Percentiles rank a stretch among this genome's conserved stretches.
Conservation (phyloP, 805 yeast genomes). For the Kluyveromyces wickerhamii region DNA sequence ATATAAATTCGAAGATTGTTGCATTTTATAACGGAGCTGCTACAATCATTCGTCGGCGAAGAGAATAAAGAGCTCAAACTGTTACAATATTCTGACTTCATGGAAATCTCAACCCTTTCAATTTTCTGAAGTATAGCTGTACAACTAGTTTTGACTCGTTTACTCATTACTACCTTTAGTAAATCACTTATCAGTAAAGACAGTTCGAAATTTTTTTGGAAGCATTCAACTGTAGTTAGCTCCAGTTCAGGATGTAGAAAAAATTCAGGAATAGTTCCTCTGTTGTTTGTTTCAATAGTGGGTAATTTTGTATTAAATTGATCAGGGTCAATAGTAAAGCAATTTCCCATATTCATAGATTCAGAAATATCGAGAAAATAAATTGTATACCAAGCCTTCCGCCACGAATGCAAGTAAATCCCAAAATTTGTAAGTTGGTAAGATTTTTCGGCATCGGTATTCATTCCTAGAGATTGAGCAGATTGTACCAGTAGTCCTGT, state of each 20-base stretch:
- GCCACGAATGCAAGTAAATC: conserved; percentile 37
- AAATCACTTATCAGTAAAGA: conserved; percentile 29
- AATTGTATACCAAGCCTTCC: conserved; percentile 53
- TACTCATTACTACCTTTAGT: conserved; percentile 33
- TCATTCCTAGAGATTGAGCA: conserved; percentile 49
- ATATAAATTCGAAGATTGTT: conserved; percentile 23
- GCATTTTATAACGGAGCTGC: conserved; percentile 18
- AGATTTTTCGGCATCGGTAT: conserved; percentile 44
- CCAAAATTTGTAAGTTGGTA: conserved; percentile 16
- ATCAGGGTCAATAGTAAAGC: conserved; percentile 32
- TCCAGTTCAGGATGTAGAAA: conserved; percentile 36
- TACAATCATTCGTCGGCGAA: conserved; percentile 12
- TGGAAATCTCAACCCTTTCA: conserved; percentile 31
- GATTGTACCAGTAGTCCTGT: conserved; percentile 45
- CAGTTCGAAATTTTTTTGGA: conserved; percentile 26
- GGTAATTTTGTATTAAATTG: conserved; percentile 50
- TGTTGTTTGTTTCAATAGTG: conserved; percentile 23
- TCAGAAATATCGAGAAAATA: conserved; percentile 39
- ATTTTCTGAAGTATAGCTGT: conserved; percentile 31
- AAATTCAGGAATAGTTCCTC: conserved; percentile 30
- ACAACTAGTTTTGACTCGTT: conserved; percentile 34
- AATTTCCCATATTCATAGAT: conserved; percentile 41
- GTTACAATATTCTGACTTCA: conserved; percentile 29
- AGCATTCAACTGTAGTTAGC: conserved; percentile 30
- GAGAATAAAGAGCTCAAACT: conserved; percentile 24